Base-by-base conservation (phyloP, 306 rosid species). In the Gleditsia sinensis region DNA sequence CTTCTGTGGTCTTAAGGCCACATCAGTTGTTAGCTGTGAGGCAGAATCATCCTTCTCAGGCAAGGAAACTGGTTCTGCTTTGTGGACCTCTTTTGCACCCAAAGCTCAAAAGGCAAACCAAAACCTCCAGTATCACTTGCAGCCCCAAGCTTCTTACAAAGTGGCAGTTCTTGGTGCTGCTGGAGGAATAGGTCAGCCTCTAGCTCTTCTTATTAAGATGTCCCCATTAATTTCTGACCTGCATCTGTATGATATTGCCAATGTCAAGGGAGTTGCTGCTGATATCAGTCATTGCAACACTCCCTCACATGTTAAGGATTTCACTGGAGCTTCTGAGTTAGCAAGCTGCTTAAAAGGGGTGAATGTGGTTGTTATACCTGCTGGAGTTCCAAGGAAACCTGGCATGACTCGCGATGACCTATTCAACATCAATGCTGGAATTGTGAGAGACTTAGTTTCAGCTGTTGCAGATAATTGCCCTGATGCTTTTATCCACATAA, bases 341-440 rank as follows among this genome's bases (percentile, higher is more conserved):
- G 85, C 53, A 9, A 80, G 75, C 36, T 79, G 85, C 65, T 84
- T 94, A 90, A 90, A 83, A 72, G 99, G 88, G 0, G 94, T 88
- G 9, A 54, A 95, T 75, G 96, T 87, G 7, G 97, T 95, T 80
- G 98, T 92, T 77, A 95, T 95, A 9, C 99, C 99, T 12, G 99
- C 99, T 14, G 99, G 99, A 33, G 99, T 92, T 80, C 99, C 99
- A 0, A 87, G 99, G 76, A 95, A 95, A 78, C 99, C 99, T 0
- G 99, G 99, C 21, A 95, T 95, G 99, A 92, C 99, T 33, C 98
- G 99, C 8, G 99, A 95, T 64, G 99, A 95, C 77, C 98, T 95
- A 51, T 95, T 95, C 80, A 95, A 95, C 70, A 92, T 95, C 74
- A 95, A 95, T 73, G 99, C 99, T 0, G 92, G 98, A 70, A 95